Evolutionary conservation across 78 protist species (phyloP).

Genomic region (Polysphondylium violaceum): DNA sequence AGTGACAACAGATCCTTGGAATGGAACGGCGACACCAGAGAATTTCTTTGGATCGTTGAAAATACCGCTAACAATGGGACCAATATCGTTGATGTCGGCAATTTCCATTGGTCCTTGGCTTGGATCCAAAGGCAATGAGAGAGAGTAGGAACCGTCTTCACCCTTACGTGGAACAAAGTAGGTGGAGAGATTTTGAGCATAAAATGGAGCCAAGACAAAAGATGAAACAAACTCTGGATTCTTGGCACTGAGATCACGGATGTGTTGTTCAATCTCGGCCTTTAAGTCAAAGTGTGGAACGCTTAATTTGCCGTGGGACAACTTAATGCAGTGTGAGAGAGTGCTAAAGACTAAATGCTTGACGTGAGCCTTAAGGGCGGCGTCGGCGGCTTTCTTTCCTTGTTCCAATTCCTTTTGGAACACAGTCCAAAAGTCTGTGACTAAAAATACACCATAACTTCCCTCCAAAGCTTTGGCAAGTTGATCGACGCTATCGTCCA

Average conservation of each 20-base stretch:
- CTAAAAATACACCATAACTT: conserved; percentile 28
- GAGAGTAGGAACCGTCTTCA: neutral
- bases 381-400: conserved; percentile 27
- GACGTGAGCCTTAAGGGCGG: neutral
- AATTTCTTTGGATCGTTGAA: neutral
- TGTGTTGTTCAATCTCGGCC: neutral
- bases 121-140: conserved; percentile 1
- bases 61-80: conserved; percentile 18
- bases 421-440: conserved; percentile 3
- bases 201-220: conserved; percentile 10
- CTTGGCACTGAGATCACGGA: neutral
- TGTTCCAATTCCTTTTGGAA: conserved; percentile 8
- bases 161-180: neutral
- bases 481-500: neutral
- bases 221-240: conserved; percentile 9
- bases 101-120: neutral
- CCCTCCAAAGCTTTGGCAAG: conserved; percentile 1
- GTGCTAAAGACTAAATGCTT: conserved; percentile 22
- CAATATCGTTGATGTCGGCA: conserved; percentile 21
- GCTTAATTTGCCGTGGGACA: conserved; percentile 3
- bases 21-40: conserved; percentile 23
- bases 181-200: conserved; percentile 7
- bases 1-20: neutral
- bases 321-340: neutral
- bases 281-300: conserved; percentile 38